These are phyloP conservation scores for Cubamyces sp. DNA, from an alignment of 768 basidiomycete genomes.

Conservation along the genomic window DNA sequence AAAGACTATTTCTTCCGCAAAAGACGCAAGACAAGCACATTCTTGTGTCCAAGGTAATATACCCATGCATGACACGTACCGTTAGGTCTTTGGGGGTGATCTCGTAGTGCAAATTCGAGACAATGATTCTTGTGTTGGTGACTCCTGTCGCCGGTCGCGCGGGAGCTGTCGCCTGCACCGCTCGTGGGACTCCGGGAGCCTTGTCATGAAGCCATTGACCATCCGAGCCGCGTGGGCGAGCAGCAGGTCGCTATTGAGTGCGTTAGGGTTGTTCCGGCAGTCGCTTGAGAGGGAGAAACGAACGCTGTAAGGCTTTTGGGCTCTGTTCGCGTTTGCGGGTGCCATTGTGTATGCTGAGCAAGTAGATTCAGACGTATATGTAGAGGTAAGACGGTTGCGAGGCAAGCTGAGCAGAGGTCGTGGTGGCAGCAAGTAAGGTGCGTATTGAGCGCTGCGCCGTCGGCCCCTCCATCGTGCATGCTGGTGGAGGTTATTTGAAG, in stretches of 20 bases:
- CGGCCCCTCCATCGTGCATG: background rate
- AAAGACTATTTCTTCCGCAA: too few species aligned
- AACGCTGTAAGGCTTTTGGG: slow-evolving; percentile 35
- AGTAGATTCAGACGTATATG: background rate
- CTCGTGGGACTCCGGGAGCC: slow-evolving; percentile 52
- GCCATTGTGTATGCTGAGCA: slow-evolving; percentile 7
- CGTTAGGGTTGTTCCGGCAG: slow-evolving; percentile 2
- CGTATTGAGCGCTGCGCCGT: background rate
- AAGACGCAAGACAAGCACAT: background rate
- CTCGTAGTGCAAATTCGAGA: slow-evolving; percentile 92
- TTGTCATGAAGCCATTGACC: slow-evolving; percentile 81
- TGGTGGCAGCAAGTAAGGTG: slow-evolving; percentile 13
- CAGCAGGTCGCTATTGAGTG: slow-evolving; percentile 55
- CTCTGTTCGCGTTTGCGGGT: slow-evolving; percentile 17
- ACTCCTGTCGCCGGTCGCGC: slow-evolving; percentile 33
- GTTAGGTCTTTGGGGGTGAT: slow-evolving; percentile 86
- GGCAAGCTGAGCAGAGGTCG: background rate
- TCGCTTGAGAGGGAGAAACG: background rate
- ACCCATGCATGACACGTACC: slow-evolving; percentile 49
- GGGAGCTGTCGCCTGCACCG: slow-evolving; percentile 27
- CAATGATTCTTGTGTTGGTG: slow-evolving; percentile 63
- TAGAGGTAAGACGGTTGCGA: background rate
- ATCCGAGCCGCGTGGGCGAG: slow-evolving; percentile 51
- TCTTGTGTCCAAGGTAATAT: background rate
- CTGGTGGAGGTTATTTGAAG: slow-evolving; percentile 4